phyloP scores from a whole-genome alignment of 305 asterid species.

The Solanum hybrid region DNA sequence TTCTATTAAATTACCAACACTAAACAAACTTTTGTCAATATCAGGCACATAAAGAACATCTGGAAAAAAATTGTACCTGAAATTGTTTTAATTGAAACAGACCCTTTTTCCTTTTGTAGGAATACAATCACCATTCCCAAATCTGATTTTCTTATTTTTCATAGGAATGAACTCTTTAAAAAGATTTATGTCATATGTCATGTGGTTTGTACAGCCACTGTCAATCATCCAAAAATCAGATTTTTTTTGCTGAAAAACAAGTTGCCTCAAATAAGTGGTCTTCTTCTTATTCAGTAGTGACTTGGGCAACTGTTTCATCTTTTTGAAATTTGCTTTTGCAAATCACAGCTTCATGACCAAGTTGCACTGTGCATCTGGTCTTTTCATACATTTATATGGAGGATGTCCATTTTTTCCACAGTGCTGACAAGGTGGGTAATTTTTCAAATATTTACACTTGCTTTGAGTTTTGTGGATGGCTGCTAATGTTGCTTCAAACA shows the following conservation, averaged over 20 bases:
- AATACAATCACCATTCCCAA: neutral
- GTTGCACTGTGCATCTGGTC: neutral
- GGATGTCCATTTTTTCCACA: neutral
- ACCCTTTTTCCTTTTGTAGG: neutral
- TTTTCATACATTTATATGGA: neutral
- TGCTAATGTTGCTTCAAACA: no score
- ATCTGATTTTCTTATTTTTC: neutral
- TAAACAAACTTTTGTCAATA: neutral
- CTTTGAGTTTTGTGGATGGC: neutral
- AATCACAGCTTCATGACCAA: neutral
- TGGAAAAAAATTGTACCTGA: neutral
- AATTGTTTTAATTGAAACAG: neutral
- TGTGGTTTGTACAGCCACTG: neutral
- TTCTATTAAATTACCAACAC: neutral
- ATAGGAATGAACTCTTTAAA: neutral
- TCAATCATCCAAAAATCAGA: neutral
- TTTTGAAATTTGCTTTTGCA: neutral
- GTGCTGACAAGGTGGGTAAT: neutral
- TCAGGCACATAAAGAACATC: neutral
- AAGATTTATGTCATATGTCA: neutral
- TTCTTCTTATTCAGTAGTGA: neutral
- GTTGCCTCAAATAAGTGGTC: neutral
- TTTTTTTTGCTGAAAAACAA: neutral
- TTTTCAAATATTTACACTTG: neutral
- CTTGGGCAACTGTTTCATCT: neutral